Percentiles rank a stretch among this genome's conserved stretches.
Conservation (phyloP, 805 yeast genomes). For the Zygoascus bituminiphila region DNA sequence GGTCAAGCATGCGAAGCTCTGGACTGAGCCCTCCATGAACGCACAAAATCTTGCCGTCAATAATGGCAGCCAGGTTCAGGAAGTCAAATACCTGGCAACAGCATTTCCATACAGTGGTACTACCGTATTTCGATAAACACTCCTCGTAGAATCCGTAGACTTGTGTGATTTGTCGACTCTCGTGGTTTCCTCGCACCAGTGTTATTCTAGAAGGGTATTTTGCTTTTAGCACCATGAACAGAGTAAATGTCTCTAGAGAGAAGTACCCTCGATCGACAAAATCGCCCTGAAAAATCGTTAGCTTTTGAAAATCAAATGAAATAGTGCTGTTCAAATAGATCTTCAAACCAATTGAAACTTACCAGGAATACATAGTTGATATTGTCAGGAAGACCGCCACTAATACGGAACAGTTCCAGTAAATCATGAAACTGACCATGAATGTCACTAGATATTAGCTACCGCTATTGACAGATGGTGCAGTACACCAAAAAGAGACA, state of each 20-base stretch:
- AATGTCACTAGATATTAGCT: slow-evolving; percentile 46
- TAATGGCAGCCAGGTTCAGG: slow-evolving; percentile 87
- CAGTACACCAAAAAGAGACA: neutral
- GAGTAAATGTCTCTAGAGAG: slow-evolving; percentile 85
- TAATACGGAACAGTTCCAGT: slow-evolving; percentile 76
- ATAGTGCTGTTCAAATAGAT: neutral
- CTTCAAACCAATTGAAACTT: neutral
- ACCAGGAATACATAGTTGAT: slow-evolving; percentile 69
- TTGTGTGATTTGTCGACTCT: slow-evolving; percentile 95
- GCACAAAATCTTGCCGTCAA: slow-evolving; percentile 89
- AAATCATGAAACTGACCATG: slow-evolving; percentile 98
- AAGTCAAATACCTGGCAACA: slow-evolving; percentile 96
- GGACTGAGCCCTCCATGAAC: slow-evolving; percentile 98
- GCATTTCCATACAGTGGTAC: slow-evolving; percentile 92
- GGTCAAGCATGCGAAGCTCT: slow-evolving; percentile 94
- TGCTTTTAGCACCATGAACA: slow-evolving; percentile 88
- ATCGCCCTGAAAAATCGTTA: slow-evolving; percentile 62
- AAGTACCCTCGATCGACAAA: slow-evolving; percentile 98
- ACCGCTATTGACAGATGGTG: too few relatives aligned
- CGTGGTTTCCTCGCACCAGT: slow-evolving; percentile 95
- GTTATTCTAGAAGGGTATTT: slow-evolving; percentile 80
- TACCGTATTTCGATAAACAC: slow-evolving; percentile 85
- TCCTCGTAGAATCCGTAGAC: slow-evolving; percentile 97
- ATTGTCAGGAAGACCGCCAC: slow-evolving; percentile 86
- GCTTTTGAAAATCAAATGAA: too few relatives aligned